A percentile compares a stretch with the other conserved stretches of the same genome.
These are phyloP conservation scores for Sideroxylon spinosum DNA, from an alignment of 179 eudicot species.

Conservation along the genomic window DNA sequence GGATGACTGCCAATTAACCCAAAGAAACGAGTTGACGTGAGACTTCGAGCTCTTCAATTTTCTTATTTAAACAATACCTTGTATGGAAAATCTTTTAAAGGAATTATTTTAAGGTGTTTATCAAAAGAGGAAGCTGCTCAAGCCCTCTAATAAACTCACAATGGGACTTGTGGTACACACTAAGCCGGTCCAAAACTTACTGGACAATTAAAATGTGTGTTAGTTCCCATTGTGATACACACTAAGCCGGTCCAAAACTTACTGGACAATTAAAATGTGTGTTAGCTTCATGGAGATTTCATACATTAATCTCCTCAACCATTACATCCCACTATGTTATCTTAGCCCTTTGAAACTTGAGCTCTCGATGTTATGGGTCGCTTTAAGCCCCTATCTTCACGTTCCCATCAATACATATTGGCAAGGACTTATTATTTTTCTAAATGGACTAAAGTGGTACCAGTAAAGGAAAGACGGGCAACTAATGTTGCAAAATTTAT, in stretches of 20 bases:
- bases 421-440: too few relatives aligned
- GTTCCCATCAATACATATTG: too few relatives aligned
- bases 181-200: conserved; percentile 7
- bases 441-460: too few relatives aligned
- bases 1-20: not conserved
- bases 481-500: too few relatives aligned
- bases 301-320: not conserved
- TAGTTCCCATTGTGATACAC: conserved; percentile 14
- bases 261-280: not conserved
- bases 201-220: conserved; percentile 8
- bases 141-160: not conserved
- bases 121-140: not conserved
- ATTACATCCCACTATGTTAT: too few relatives aligned
- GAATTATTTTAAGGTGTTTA: conserved; percentile 6
- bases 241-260: conserved; percentile 2
- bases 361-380: too few relatives aligned
- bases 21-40: not conserved
- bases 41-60: not conserved
- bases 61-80: not conserved
- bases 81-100: conserved; percentile 5
- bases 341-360: too few relatives aligned
- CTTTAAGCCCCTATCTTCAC: too few relatives aligned
- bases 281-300: not conserved
- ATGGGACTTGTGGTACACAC: conserved; percentile 11
- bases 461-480: too few relatives aligned